Base-by-base conservation (phyloP, 2,329 filamentous ascomycete genomes). In the Coniella lustricola region DNA sequence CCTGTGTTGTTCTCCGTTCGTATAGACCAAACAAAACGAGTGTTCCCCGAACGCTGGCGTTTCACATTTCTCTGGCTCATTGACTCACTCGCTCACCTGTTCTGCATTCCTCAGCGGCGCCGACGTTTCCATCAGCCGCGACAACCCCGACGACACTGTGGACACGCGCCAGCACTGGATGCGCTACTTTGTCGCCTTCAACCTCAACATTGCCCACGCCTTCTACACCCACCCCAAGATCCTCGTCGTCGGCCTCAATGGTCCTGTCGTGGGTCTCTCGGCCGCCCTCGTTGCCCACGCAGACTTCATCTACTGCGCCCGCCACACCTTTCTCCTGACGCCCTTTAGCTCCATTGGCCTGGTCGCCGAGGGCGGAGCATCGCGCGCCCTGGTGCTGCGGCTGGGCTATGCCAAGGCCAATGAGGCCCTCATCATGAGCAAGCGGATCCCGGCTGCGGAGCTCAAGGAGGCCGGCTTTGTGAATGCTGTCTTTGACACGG, bases 201-300 rank as follows among this genome's bases (percentile, higher is more conserved):
- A 97, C 74, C 79, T 96, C 49, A 87, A 95, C 75, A 79, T 88
- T 59, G 93, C 90, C 2, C 84, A 88, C 59, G 84, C 89, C 58
- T 95, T 97, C 72, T 90, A 93, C 73, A 84, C 82, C 13, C 93
- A 97, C 69, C 87, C 90, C 59, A 96, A 97, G 71, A 86, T 97
- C 67, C 85, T 97, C 20, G 79, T 97, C 52, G 84, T 84, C 0
- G 93, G 88, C 0, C 82, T 97, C 56, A 97, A 97, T 69, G 93
- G 91, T 3, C 93, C 93, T 5, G 90, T 83, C 10, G 77, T 98
- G 46, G 93, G 93, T 5, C 82, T 97, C 29, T 87, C 85, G 2
- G 93, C 91, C 1, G 90, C 91, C 0, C 69, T 97, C 0, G 73
- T 89, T 50, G 84, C 83, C 22, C 86, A 88, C 65, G 87, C 87